Percentiles rank a stretch among this genome's conserved stretches.
phyloP scores from a whole-genome alignment of 345 rosid species.

The Melastoma malabathricum region DNA sequence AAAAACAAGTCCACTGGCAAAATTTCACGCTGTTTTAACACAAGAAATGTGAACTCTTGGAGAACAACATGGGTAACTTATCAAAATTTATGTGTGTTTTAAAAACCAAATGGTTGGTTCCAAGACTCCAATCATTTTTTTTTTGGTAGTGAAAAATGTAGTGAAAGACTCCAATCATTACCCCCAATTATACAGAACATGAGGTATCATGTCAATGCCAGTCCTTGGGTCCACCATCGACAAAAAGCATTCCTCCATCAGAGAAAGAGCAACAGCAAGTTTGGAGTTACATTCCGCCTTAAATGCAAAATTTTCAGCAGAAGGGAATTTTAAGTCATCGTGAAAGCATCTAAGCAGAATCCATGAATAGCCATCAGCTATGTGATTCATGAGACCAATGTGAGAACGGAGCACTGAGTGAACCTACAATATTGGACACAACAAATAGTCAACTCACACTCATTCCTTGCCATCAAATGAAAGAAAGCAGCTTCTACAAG shows the following conservation, averaged over 20 bases:
- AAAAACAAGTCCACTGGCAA: too few species aligned
- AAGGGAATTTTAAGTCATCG: conserved; percentile 67
- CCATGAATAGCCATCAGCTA: conserved; percentile 60
- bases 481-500: too few species aligned
- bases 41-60: too few species aligned
- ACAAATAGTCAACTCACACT: background rate
- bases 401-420: conserved; percentile 58
- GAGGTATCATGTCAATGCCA: conserved; percentile 90
- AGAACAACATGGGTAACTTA: too few species aligned
- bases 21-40: too few species aligned
- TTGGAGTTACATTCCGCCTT: conserved; percentile 95
- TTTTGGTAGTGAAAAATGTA: background rate
- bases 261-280: conserved; percentile 74
- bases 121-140: background rate
- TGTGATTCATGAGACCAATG: conserved; percentile 44
- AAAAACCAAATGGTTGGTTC: background rate
- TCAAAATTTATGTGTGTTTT: too few species aligned
- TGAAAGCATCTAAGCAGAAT: conserved; percentile 67
- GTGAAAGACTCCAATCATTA: conserved; percentile 4
- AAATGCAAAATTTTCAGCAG: conserved; percentile 56
- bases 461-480: too few species aligned
- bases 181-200: conserved; percentile 85
- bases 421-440: conserved; percentile 22
- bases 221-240: conserved; percentile 93
- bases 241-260: conserved; percentile 92